phyloP scores from a whole-genome alignment of 176 grass and related monocot species.

The Aegilops bicornis region DNA sequence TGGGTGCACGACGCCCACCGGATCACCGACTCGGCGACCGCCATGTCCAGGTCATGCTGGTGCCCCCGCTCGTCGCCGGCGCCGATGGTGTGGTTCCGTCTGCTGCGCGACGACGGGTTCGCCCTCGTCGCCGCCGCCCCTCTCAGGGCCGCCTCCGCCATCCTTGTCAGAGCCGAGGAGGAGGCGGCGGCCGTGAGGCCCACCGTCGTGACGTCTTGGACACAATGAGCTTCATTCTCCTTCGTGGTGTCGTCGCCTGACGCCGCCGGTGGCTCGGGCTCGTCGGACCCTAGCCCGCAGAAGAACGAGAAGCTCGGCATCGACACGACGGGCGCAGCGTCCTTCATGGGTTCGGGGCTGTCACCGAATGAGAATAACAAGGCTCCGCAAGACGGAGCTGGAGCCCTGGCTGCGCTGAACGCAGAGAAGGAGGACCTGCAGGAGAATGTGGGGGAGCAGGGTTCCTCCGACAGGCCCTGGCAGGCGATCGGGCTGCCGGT shows the following conservation, averaged over 20 bases:
- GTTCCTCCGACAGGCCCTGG: slow-evolving; percentile 38
- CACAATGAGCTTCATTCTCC: neutral
- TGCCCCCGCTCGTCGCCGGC: slow-evolving; percentile 55
- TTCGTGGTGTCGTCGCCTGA: neutral
- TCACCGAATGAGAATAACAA: slow-evolving; percentile 56
- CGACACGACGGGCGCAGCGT: slow-evolving; percentile 1
- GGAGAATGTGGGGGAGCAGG: slow-evolving; percentile 45
- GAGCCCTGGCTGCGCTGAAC: slow-evolving; percentile 7
- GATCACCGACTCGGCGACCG: slow-evolving; percentile 78
- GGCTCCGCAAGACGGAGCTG: slow-evolving; percentile 23
- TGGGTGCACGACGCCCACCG: slow-evolving; percentile 93
- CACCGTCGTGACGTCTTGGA: neutral
- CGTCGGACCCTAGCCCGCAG: neutral
- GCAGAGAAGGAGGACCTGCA: slow-evolving; percentile 69
- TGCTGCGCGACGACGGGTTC: slow-evolving; percentile 8
- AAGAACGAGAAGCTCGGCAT: slow-evolving; percentile 89
- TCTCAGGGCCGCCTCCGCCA: neutral
- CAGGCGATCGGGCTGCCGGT: slow-evolving; percentile 34
- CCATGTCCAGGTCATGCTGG: slow-evolving; percentile 52
- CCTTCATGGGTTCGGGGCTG: neutral
- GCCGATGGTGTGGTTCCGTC: slow-evolving; percentile 80
- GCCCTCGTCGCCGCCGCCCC: neutral
- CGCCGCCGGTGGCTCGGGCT: neutral
- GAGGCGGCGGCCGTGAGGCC: neutral
- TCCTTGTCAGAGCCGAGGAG: neutral